Evolutionary conservation across 805 yeast species (phyloP).

Genomic region (Tanozyma kutaoensis): DNA sequence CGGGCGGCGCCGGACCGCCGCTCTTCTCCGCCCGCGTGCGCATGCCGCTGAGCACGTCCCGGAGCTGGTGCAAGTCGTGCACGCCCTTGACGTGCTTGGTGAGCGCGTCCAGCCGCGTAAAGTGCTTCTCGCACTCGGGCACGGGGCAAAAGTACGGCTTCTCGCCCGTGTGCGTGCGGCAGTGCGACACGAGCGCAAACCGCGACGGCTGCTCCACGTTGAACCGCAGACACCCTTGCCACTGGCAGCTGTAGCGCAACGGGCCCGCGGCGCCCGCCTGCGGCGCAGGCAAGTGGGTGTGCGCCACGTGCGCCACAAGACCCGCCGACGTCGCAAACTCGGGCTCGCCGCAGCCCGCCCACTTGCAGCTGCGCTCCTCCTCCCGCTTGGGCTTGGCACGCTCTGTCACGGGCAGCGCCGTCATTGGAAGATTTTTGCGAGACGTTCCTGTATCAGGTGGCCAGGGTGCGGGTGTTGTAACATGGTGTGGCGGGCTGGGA

Average conservation of each 20-base stretch:
- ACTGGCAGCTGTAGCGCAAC: slow-evolving; percentile 38
- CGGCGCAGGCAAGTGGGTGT: slow-evolving; percentile 10
- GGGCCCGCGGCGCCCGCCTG: slow-evolving; percentile 7
- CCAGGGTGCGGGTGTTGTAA: too few species aligned
- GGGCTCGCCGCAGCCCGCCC: slow-evolving; percentile 15
- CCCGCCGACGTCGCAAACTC: slow-evolving; percentile 9
- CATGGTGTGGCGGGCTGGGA: too few species aligned
- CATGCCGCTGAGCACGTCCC: slow-evolving; percentile 17
- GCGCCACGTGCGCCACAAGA: slow-evolving; percentile 19
- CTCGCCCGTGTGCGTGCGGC: slow-evolving; percentile 55
- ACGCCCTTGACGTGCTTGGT: slow-evolving; percentile 49
- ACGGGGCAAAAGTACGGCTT: slow-evolving; percentile 46
- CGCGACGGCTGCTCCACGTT: slow-evolving; percentile 41
- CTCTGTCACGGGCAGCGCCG: too few species aligned
- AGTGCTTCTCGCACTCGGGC: slow-evolving; percentile 52
- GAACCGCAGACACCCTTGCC: slow-evolving; percentile 44
- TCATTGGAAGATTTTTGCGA: too few species aligned
- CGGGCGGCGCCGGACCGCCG: slow-evolving; percentile 10
- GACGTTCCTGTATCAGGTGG: too few species aligned
- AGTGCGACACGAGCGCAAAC: slow-evolving; percentile 48
- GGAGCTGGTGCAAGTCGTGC: slow-evolving; percentile 36
- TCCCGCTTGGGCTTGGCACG: too few species aligned
- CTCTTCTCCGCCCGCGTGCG: slow-evolving; percentile 17
- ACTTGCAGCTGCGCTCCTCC: slow-evolving; percentile 13
- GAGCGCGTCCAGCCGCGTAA: slow-evolving; percentile 48